Base-by-base conservation (phyloP, 2,329 filamentous ascomycete species). In the Tolypocladium guangdongense region DNA sequence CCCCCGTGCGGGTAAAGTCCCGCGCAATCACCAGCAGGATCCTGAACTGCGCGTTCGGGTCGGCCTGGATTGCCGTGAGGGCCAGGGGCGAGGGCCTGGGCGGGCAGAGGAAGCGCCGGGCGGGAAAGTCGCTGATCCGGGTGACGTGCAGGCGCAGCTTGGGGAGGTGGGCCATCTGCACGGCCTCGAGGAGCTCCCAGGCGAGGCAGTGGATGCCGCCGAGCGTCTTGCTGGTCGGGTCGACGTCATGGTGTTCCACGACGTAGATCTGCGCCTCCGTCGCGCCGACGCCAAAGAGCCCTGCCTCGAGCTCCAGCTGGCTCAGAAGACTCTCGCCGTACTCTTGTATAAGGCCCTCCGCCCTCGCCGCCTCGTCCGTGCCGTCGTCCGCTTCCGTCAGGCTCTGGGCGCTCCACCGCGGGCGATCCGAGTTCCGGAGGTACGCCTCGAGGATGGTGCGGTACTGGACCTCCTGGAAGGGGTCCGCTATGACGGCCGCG, bases 21-120 rank as follows among this genome's bases (percentile, higher is more conserved):
- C 63, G 57, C 3, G 60, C 63, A 53, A 63, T 60, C 8, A 63
- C 63, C 20, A 66, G 58, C n/a, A 65, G 58, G 18, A 66, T 56
- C 46, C 54, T 62, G 50, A 62, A 62, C 7, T 52, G 56, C 7
- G 54, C 55, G 22, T 46, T 56, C 5, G 53, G 30, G 47, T 60
- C 62, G 27, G 56, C 59, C 41, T 60, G 60, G 20, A 59, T 54
- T 12, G 56, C 41, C 30, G 59, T 52, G 27, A 64, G 54, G 37
- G 58, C 54, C 43, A 58, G 52, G 37, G 49, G 52, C 22, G 52
- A 35, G 7, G 50, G 43, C 10, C 47, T 27, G 18, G 55, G 51
- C 22, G 54, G 38, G 10, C 46, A 18, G 38, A 59, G 51, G 4
- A 18, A 24, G 33, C 45, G 51, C 24, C 39, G 48, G 35, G 51